Percentiles rank a stretch among this genome's conserved stretches.
These are phyloP conservation scores for Cucurbita argyrosperma DNA, from an alignment of 306 rosid genomes.

Conservation along the genomic window DNA sequence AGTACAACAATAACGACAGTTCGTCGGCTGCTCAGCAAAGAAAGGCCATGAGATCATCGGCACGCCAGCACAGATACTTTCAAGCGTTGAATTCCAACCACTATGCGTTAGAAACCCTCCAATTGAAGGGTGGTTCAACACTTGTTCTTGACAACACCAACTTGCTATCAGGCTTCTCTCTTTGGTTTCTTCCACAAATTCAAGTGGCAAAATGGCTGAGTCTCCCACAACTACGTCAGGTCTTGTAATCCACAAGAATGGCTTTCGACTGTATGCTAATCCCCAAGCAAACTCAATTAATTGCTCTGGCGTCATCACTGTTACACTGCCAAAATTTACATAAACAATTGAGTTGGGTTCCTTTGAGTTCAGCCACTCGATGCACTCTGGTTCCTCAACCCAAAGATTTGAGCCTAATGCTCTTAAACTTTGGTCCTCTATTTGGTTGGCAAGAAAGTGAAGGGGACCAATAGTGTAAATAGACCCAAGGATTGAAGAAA, in stretches of 20 bases:
- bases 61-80: slow-evolving; percentile 27
- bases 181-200: slow-evolving; percentile 13
- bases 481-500: neutral
- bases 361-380: slow-evolving; percentile 31
- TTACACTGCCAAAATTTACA: slow-evolving; percentile 14
- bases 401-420: slow-evolving; percentile 23
- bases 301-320: slow-evolving; percentile 18
- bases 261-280: slow-evolving; percentile 19
- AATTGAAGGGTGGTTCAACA: slow-evolving; percentile 24
- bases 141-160: slow-evolving; percentile 46
- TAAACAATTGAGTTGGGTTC: slow-evolving; percentile 5
- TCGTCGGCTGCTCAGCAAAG: slow-evolving; percentile 24
- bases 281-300: slow-evolving; percentile 38
- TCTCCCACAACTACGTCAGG: slow-evolving; percentile 26
- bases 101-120: slow-evolving; percentile 25
- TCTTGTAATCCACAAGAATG: slow-evolving; percentile 34
- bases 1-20: slow-evolving; percentile 15
- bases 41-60: slow-evolving; percentile 28
- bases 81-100: slow-evolving; percentile 20
- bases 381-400: slow-evolving; percentile 27
- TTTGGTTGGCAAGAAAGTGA: neutral
- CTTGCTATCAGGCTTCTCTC: slow-evolving; percentile 19
- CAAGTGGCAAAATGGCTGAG: slow-evolving; percentile 8
- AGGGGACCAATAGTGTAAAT: neutral
- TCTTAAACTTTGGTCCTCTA: neutral